Conservation (phyloP, 345 rosid species). For the Lepidium didymum region DNA sequence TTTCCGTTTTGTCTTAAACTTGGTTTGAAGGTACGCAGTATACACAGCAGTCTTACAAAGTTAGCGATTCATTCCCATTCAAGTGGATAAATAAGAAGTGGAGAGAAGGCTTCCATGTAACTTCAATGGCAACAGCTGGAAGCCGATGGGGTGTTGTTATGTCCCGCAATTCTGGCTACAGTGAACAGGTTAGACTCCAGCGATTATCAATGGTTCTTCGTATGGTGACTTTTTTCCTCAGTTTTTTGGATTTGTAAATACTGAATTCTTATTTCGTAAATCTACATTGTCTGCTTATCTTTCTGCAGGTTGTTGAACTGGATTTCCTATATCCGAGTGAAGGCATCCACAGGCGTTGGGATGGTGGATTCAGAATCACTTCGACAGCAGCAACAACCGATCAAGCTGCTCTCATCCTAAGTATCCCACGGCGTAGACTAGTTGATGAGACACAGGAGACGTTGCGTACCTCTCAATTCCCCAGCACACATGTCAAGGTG, state of each 20-base stretch:
- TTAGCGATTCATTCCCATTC: constrained; percentile 90
- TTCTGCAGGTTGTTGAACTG: constrained; percentile 79
- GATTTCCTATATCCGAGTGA: constrained; percentile 99
- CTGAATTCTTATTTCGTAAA: background rate
- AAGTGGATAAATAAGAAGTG: constrained; percentile 99
- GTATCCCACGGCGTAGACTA: constrained; percentile 73
- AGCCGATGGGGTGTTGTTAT: constrained; percentile 95
- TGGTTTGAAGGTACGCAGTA: constrained; percentile 65
- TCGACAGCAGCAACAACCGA: constrained; percentile 91
- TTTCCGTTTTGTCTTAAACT: background rate
- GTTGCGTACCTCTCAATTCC: constrained; percentile 86
- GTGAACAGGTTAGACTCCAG: constrained; percentile 61
- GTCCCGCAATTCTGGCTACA: constrained; percentile 97
- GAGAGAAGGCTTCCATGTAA: constrained; percentile 98
- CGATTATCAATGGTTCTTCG: background rate
- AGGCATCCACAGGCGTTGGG: constrained; percentile 97
- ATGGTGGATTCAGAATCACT: constrained; percentile 83
- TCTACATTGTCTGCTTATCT: background rate
- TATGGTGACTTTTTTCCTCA: background rate
- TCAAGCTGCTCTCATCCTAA: constrained; percentile 87
- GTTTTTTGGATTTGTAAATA: background rate
- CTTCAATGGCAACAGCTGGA: constrained; percentile 97
- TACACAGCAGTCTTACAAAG: constrained; percentile 94
- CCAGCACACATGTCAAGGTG: constrained; percentile 96
- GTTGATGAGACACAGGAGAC: constrained; percentile 97